phyloP scores from a whole-genome alignment of 805 yeast genomes.

The Komagataella kurtzmanii region DNA sequence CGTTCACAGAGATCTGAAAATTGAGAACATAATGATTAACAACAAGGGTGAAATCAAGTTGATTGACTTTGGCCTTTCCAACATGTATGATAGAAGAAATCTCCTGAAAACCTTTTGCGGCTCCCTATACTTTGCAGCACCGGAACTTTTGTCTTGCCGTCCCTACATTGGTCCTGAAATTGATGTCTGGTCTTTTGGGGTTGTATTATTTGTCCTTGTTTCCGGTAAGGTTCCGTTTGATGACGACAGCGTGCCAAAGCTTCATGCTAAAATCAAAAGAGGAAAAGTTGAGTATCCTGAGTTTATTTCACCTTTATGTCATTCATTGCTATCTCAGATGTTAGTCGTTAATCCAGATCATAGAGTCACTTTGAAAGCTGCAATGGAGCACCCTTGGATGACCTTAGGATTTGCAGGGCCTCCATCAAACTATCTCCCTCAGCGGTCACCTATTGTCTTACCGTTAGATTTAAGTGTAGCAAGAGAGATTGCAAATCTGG shows the following conservation, averaged over 20 bases:
- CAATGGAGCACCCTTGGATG: slow-evolving; percentile 90
- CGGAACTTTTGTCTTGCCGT: slow-evolving; percentile 82
- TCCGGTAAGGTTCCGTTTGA: slow-evolving; percentile 98
- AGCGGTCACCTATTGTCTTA: slow-evolving; percentile 55
- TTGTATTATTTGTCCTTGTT: slow-evolving; percentile 85
- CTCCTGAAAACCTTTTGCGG: slow-evolving; percentile 93
- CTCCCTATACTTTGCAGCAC: slow-evolving; percentile 95
- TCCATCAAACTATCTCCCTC: slow-evolving; percentile 62
- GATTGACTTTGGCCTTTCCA: slow-evolving; percentile 92
- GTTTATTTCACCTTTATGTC: slow-evolving; percentile 67
- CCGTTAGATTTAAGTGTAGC: slow-evolving; percentile 61
- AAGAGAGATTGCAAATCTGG: slow-evolving; percentile 63
- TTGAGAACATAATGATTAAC: slow-evolving; percentile 90
- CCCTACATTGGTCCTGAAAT: slow-evolving; percentile 96
- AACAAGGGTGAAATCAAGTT: slow-evolving; percentile 89
- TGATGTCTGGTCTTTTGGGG: slow-evolving; percentile 97
- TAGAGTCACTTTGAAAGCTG: slow-evolving; percentile 70
- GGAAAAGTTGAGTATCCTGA: slow-evolving; percentile 89
- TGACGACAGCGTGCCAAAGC: slow-evolving; percentile 80
- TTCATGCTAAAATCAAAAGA: slow-evolving; percentile 87
- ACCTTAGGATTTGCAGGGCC: slow-evolving; percentile 69
- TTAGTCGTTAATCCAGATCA: slow-evolving; percentile 77
- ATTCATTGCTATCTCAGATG: slow-evolving; percentile 74
- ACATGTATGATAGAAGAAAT: slow-evolving; percentile 59
- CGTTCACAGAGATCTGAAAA: slow-evolving; percentile 93